Conservation (phyloP, 1,284 basidiomycete genomes). For the Leccinum pallidistipes region DNA sequence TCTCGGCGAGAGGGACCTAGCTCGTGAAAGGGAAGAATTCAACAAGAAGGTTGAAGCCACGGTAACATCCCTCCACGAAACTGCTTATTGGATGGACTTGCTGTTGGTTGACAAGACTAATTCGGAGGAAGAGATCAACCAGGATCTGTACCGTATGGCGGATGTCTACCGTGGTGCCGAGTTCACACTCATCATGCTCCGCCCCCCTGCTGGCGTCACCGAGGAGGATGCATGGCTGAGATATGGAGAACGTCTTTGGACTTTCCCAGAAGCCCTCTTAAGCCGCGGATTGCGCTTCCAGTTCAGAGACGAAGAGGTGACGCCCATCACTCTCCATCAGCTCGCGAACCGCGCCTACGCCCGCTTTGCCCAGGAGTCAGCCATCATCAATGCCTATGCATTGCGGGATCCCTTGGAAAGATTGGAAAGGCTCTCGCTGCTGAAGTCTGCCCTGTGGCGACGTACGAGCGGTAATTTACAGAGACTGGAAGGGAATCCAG, state of each 20-base stretch:
- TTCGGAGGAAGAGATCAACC: slow-evolving; percentile 7
- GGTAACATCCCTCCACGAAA: slow-evolving; percentile 11
- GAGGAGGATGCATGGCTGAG: slow-evolving; percentile 15
- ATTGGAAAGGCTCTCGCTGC: slow-evolving; percentile 24
- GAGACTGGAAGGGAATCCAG: background rate
- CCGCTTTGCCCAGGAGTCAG: slow-evolving; percentile 19
- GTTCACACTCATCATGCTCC: slow-evolving; percentile 31
- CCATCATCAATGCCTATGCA: slow-evolving; percentile 26
- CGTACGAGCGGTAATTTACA: slow-evolving; percentile 5
- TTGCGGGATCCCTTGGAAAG: slow-evolving; percentile 29
- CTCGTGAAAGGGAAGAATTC: background rate
- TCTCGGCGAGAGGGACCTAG: background rate
- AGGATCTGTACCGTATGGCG: slow-evolving; percentile 31
- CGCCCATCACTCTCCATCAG: slow-evolving; percentile 24
- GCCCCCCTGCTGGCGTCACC: background rate
- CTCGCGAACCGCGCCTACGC: slow-evolving; percentile 27
- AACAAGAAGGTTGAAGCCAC: slow-evolving; percentile 6
- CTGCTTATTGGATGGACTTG: slow-evolving; percentile 32
- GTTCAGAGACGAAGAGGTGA: slow-evolving; percentile 16
- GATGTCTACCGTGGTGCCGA: slow-evolving; percentile 28
- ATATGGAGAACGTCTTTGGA: slow-evolving; percentile 33
- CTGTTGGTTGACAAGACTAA: background rate
- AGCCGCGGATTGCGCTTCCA: slow-evolving; percentile 21
- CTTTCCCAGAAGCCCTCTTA: slow-evolving; percentile 26
- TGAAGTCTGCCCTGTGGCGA: slow-evolving; percentile 30